A percentile compares a stretch with the other conserved stretches of the same genome.
These are phyloP conservation scores for Saturnispora quitensis DNA, from an alignment of 805 yeast species.

Conservation along the genomic window DNA sequence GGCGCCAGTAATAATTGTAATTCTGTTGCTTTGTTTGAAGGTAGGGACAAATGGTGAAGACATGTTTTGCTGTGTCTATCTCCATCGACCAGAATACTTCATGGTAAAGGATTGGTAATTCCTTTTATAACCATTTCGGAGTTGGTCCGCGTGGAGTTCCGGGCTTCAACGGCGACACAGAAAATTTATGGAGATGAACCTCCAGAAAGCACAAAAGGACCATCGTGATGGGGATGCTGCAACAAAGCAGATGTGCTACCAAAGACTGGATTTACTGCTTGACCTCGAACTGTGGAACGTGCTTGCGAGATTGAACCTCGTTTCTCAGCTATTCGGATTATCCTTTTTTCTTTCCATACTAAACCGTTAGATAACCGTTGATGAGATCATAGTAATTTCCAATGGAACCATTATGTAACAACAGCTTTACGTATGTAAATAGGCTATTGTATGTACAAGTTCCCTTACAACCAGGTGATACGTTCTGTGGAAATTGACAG, in stretches of 20 bases:
- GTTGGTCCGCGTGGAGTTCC: constrained; percentile 6
- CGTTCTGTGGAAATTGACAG: no score
- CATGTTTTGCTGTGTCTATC: not conserved
- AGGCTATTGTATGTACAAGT: not conserved
- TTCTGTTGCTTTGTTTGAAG: constrained; percentile 60
- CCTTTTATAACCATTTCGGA: not conserved
- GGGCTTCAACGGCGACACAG: not conserved
- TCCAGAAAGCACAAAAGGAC: not conserved
- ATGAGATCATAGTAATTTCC: not conserved
- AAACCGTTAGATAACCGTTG: not conserved
- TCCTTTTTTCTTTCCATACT: not conserved
- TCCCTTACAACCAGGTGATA: no score
- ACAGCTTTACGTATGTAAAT: not conserved
- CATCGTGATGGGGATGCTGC: not conserved
- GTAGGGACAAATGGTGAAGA: constrained; percentile 37
- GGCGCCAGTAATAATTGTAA: constrained; percentile 73
- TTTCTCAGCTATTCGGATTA: not conserved
- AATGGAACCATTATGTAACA: not conserved
- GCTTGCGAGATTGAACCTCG: not conserved
- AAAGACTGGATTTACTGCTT: no score
- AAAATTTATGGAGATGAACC: not conserved
- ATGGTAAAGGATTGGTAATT: not conserved
- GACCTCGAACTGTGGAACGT: no score
- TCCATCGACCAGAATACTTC: not conserved
- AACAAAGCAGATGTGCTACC: not conserved